Base-by-base conservation (phyloP, 1,284 basidiomycete species). In the Moesziomyces sp. region DNA sequence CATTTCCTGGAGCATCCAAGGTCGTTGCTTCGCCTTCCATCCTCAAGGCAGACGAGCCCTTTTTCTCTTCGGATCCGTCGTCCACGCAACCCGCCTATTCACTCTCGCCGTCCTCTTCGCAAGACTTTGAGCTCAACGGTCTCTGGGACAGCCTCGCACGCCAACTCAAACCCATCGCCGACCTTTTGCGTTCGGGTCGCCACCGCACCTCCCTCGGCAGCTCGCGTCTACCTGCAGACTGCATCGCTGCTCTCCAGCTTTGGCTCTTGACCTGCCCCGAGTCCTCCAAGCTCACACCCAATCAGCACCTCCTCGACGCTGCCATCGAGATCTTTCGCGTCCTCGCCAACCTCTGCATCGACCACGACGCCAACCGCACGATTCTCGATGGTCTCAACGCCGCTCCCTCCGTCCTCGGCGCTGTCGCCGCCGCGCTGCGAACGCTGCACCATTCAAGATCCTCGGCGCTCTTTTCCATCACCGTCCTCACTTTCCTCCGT, bases 381-480 rank as follows among this genome's bases (percentile, higher is more conserved):
- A n/a, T 54, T 10, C 60, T 64, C 24, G 47, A 62, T 28, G 60
- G 48, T 7, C 38, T 58, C n/a, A 46, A 35, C 6, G 68, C 72
- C 19, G 87, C 93, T 23, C 90, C 89, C 78, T 86, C 93, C 58
- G 86, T 93, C 50, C 89, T 90, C 77, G 92, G 91, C 3, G 88
- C 91, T 3, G 88, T 93, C 53, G 93, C 92, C 5, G 89, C 91
- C 9, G 86, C 94, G 33, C 84, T 94, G 49, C 94, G 94, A 79
- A 88, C 89, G 16, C 90, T 90, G 67, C 56, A 58, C 11, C 57
- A 54, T 5, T 75, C 73, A 1, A 58, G 70, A 24, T 73, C 70
- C 8, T 45, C 70, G 11, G 64, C 73, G 21, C 58, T 64, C n/a
- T 68, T 73, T 46, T 70, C 72, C 11, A 52, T 61, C 58, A 62